Evolutionary conservation across 495 filamentous ascomycete species (phyloP), one percentile per base, ranked within the genome.

Genomic region (Podospora pseudocomata): DNA sequence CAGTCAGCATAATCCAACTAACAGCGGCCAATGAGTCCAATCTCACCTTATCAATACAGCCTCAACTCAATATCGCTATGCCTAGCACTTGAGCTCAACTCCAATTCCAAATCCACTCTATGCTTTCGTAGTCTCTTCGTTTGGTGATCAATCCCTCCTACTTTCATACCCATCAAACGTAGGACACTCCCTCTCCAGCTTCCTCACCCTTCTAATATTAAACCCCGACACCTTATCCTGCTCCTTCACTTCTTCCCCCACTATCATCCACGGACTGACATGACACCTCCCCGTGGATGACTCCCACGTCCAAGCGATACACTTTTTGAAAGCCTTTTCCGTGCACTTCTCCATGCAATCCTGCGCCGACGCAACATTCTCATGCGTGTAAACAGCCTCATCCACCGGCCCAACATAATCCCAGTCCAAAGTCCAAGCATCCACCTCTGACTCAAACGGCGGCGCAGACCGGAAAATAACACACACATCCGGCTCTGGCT

Each of bases 231-330:
- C 54, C 53, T 64, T 71, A 0, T 67, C 74, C 5, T 60, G 20
- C 0, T 67, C 74, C 11, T 60, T 28, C 63, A 60, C 76, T 30
- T 67, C 39, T 63, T 76, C 70, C 58, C 82, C 82, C 0, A 84
- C 70, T 60, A 80, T 79, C 65, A 81, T 76, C 81, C 81, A 84
- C 34, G 78, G 77, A 18, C 78, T 80, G 30, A 75, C 60, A 55
- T 78, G 70, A 65, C 82, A 84, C 18, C 65, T 58, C 39, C 63
- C 58, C 3, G 68, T 68, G 20, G 60, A 60, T 2, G 69, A 64
- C 26, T 83, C 78, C 72, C 79, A 84, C 13, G 77, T 77, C 82
- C 82, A 84, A 23, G 81, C 81, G 54, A 84, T 64, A 56, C 80
- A 84, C 55, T 15, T 26, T 19, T 26, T 19, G n/a, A 13, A 20